Evolutionary conservation across 2,329 filamentous ascomycete species (phyloP).

Genomic region (Pezicula neosporulosa): DNA sequence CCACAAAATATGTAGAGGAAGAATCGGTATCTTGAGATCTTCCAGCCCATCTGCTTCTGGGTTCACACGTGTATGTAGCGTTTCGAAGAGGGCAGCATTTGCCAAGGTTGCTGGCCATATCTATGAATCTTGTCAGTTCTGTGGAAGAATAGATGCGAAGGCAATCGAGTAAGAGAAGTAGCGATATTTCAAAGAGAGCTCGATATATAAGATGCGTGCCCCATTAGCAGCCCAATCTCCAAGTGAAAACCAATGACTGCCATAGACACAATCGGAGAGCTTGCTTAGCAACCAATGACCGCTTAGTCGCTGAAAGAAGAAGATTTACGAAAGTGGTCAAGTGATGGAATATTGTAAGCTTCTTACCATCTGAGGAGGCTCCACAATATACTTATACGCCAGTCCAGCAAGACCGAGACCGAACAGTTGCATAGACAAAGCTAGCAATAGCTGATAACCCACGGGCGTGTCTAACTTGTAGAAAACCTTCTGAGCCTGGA

Average conservation of each 20-base stretch:
- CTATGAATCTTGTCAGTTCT: background rate
- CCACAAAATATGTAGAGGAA: slow-evolving; percentile 1
- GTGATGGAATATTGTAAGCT: background rate
- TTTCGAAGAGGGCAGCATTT: slow-evolving; percentile 15
- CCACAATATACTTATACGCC: slow-evolving; percentile 1
- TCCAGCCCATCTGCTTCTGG: slow-evolving; percentile 59
- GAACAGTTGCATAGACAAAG: background rate
- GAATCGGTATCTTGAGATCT: slow-evolving; percentile 1
- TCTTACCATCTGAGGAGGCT: slow-evolving; percentile 1
- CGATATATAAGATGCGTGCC: too few relatives aligned
- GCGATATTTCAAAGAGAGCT: too few relatives aligned
- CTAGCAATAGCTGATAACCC: background rate
- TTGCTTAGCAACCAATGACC: too few relatives aligned
- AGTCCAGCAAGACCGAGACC: slow-evolving; percentile 1
- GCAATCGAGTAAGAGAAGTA: too few relatives aligned
- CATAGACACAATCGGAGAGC: too few relatives aligned
- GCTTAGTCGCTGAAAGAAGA: too few relatives aligned
- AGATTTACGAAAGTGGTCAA: background rate
- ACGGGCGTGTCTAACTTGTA: slow-evolving; percentile 33
- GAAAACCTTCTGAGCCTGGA: slow-evolving; percentile 15
- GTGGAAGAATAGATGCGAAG: too few relatives aligned
- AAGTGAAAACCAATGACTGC: too few relatives aligned
- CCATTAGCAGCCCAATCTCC: too few relatives aligned
- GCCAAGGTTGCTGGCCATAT: slow-evolving; percentile 17
- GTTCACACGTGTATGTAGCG: slow-evolving; percentile 57